Evolutionary conservation across 257 asterid species (phyloP).

Genomic region (Lycium barbarum): DNA sequence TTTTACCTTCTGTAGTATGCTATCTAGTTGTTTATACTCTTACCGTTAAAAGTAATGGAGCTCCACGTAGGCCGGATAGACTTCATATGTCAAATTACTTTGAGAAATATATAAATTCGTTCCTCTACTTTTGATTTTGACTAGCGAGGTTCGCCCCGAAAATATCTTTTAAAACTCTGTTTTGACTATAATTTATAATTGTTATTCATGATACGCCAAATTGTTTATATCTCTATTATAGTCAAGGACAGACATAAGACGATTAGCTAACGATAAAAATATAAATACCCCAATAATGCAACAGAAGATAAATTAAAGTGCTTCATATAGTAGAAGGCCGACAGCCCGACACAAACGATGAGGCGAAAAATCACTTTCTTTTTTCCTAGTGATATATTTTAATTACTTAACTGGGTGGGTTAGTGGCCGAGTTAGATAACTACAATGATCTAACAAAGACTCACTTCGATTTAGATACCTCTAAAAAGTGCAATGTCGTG

Average conservation of each 20-base stretch:
- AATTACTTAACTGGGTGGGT: neutral
- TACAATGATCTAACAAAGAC: neutral
- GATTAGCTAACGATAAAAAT: neutral
- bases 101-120: no score
- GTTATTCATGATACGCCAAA: no score
- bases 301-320: neutral
- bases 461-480: no score
- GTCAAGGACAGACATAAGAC: neutral
- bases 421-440: neutral
- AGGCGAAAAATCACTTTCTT: neutral
- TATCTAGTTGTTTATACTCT: neutral
- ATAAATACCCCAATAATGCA: neutral
- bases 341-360: neutral
- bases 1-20: neutral
- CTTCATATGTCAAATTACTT: no score
- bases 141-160: no score
- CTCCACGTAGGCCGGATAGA: neutral
- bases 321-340: neutral
- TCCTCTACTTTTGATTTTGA: no score
- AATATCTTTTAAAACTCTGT: no score
- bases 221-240: neutral
- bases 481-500: no score
- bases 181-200: no score
- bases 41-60: neutral
- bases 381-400: neutral